Evolutionary conservation across 2,329 filamentous ascomycete genomes (phyloP).

Genomic region (Aureobasidium sp.): DNA sequence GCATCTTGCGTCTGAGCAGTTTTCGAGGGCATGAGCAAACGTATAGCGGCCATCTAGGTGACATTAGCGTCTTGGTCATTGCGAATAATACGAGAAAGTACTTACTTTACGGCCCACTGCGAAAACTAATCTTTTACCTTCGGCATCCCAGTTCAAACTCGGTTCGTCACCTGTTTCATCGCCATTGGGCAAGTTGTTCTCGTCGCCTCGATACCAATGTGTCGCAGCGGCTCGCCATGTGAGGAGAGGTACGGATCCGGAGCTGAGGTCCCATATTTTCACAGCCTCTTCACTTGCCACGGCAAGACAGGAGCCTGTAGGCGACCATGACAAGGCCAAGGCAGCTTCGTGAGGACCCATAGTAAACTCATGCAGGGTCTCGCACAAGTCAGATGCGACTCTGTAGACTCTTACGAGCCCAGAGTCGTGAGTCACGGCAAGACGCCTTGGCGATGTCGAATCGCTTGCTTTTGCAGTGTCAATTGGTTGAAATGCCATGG

Average conservation of each 20-base stretch:
- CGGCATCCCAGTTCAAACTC: constrained; percentile 45
- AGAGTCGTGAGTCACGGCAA: constrained; percentile 37
- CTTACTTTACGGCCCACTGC: constrained; percentile 31
- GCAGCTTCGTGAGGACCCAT: constrained; percentile 27
- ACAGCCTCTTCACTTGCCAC: constrained; percentile 38
- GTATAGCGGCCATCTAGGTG: constrained; percentile 15
- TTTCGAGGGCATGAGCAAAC: constrained; percentile 4
- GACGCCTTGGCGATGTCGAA: constrained; percentile 15
- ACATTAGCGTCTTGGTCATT: neutral
- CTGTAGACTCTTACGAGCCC: constrained; percentile 38
- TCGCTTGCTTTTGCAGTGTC: constrained; percentile 15
- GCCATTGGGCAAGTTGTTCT: constrained; percentile 18
- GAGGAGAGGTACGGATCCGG: constrained; percentile 20
- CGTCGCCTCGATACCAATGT: constrained; percentile 19
- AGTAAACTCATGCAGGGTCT: constrained; percentile 20
- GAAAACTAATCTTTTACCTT: constrained; percentile 48
- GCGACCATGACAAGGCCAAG: constrained; percentile 39
- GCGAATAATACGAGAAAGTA: neutral
- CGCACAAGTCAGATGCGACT: constrained; percentile 20
- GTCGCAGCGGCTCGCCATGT: constrained; percentile 25
- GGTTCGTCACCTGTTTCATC: constrained; percentile 23
- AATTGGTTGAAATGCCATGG: constrained; percentile 35
- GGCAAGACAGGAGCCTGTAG: constrained; percentile 37
- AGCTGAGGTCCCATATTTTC: constrained; percentile 36
- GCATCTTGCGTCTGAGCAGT: neutral